Conservation (phyloP, 129 eudicot genomes). For the Tanacetum coccineum region DNA sequence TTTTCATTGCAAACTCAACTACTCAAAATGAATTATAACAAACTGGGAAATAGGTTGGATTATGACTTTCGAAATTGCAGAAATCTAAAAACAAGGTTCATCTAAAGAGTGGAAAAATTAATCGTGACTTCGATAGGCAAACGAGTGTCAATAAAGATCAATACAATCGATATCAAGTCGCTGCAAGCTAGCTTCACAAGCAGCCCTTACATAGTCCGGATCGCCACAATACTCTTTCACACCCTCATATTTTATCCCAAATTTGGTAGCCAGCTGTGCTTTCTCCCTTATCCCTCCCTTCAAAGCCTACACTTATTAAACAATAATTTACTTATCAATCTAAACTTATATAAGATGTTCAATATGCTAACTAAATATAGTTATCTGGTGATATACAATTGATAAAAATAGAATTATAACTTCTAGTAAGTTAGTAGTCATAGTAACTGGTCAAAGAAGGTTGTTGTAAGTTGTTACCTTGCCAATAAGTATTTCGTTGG, state of each 20-base stretch:
- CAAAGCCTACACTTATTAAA: constrained; percentile 31
- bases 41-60: neutral
- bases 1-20: neutral
- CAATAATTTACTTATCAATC: too few relatives aligned
- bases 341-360: too few relatives aligned
- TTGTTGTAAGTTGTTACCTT: constrained; percentile 22
- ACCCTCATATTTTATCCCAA: constrained; percentile 28
- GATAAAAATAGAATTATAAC: too few relatives aligned
- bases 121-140: constrained; percentile 58
- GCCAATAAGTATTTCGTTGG: constrained; percentile 48
- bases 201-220: constrained; percentile 43
- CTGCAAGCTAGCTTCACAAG: constrained; percentile 55
- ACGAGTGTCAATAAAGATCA: constrained; percentile 48
- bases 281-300: constrained; percentile 41
- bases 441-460: neutral
- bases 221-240: constrained; percentile 33
- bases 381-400: too few relatives aligned
- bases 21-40: neutral
- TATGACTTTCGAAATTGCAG: neutral
- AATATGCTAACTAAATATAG: too few relatives aligned
- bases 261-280: constrained; percentile 45
- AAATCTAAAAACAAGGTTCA: neutral
- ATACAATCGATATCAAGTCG: constrained; percentile 43
- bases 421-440: neutral
- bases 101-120: constrained; percentile 1